Evolutionary conservation across 2,329 filamentous ascomycete genomes (phyloP), one percentile per base, ranked within the genome.

Genomic region (Aureobasidium sp.): DNA sequence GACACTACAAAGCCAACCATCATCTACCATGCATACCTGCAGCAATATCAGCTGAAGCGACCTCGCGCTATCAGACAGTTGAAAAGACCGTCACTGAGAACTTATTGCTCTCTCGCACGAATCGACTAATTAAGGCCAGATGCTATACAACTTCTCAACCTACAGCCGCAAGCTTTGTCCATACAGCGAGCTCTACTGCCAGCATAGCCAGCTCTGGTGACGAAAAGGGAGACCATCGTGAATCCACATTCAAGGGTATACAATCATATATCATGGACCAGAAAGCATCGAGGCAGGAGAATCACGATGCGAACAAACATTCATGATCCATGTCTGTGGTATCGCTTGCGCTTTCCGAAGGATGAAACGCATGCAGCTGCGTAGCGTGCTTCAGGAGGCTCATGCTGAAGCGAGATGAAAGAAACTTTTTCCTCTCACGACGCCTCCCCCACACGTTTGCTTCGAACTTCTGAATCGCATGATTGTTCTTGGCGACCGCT

Each of bases 361-460:
- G 39, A 53, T 61, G 58, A 61, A 61, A 61, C 58, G 36, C 37
- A 34, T 50, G 44, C 52, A 44, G 15, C 15, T 55, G 37, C 4
- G 39, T 58, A 47, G 55, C 42, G 55, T 47, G 55, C 55, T 58
- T 58, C 56, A 50, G 56, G 44, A 26, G 44, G 23, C 44, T 53
- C 58, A 10, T 39, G n/a, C 27, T 61, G 47, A 61, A 61, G 58
- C 58, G 47, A 61, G 37, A 61, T 53, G 44, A 27, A 12, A 41
- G 37, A 39, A 20, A 48, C 26, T 7, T 41, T 36, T 41, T 32
- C 4, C 15, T 13, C 36, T 27, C 50, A 15, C 41, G 34, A 34
- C 55, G 42, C 55, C 42, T 41, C 34, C 56, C 56, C 56, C 44
- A 59, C 56, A 59, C 52, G 52, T 56, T 55, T 55, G 51, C 36